These are phyloP conservation scores for Cenococcum geophilum DNA, from an alignment of 495 filamentous ascomycete genomes.

Conservation along the genomic window DNA sequence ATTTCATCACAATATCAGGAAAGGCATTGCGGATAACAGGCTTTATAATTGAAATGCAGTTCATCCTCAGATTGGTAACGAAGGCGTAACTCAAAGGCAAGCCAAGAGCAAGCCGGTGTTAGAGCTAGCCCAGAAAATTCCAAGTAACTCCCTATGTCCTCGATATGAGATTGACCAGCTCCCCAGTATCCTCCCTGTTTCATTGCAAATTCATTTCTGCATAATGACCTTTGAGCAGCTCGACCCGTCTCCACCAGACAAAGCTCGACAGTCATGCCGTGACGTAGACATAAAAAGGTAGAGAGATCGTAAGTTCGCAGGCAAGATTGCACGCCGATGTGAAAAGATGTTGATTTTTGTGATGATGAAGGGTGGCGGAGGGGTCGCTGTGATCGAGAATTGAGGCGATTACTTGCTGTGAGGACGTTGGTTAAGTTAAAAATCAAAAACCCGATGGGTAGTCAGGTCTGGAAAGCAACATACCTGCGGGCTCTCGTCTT, in stretches of 20 bases:
- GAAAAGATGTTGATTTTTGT: constrained; percentile 7
- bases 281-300: constrained; percentile 1
- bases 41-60: constrained; percentile 10
- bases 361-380: constrained; percentile 8
- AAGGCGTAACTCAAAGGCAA: constrained; percentile 24
- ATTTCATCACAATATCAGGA: background rate
- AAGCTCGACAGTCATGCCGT: constrained; percentile 6
- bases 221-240: constrained; percentile 8
- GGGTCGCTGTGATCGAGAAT: constrained; percentile 30
- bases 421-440: constrained; percentile 12
- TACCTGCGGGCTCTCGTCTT: constrained; percentile 94
- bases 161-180: constrained; percentile 30
- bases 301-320: constrained; percentile 10
- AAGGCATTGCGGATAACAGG: background rate
- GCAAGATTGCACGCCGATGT: background rate
- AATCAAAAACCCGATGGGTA: background rate
- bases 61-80: constrained; percentile 22
- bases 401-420: constrained; percentile 42
- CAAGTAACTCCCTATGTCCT: constrained; percentile 24
- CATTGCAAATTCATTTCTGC: constrained; percentile 14
- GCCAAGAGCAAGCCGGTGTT: constrained; percentile 35
- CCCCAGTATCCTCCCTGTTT: constrained; percentile 13
- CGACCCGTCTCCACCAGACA: constrained; percentile 8
- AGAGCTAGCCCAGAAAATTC: constrained; percentile 21
- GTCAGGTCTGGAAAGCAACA: constrained; percentile 34